Evolutionary conservation across 2,329 filamentous ascomycete genomes (phyloP), one percentile per base, ranked within the genome.

Genomic region (Didymella lethalis): DNA sequence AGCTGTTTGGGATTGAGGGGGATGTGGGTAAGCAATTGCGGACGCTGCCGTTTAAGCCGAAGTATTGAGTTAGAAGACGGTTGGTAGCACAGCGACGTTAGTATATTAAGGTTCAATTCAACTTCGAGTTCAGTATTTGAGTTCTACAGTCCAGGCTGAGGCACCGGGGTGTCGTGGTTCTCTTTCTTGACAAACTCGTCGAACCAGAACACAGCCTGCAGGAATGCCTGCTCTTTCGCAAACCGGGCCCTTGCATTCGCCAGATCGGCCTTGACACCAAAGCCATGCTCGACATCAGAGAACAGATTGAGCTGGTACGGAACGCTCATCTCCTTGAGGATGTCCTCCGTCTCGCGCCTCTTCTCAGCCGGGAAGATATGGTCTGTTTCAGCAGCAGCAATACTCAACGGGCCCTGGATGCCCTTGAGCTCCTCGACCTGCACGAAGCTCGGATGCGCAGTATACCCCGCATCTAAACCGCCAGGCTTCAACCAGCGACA

Each of bases 191-290:
- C 74, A 74, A 84, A 82, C 75, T 88, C 81, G 65, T 90, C 84
- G 66, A 96, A 93, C 92, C 92, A 96, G 51, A 81, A 75, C 50
- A 93, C 82, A 34, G 91, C 91, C 82, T 95, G 92, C 64, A 83
- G 70, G 74, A 95, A 95, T 5, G 92, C 91, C 78, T 90, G 86
- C 79, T 96, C 90, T 84, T 92, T 93, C 36, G 90, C 88, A 68
- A 85, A 94, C 75, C 84, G 87, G 70, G 85, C 76, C 45, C 80
- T 64, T 74, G 83, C 83, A 63, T 87, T 83, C 61, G 70, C 83
- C 31, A 84, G 59, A 72, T 95, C 90, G 28, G 82, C 83, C 54
- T 91, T 85, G 2, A 93, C 88, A 8, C 88, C 83, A 69, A 95
- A 96, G 0, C 92, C 92, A 75, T 96, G 92, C 54, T 78, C 77